Evolutionary conservation across 495 filamentous ascomycete species (phyloP), one percentile per base, ranked within the genome.

Genomic region (Aspergillus ostianus): DNA sequence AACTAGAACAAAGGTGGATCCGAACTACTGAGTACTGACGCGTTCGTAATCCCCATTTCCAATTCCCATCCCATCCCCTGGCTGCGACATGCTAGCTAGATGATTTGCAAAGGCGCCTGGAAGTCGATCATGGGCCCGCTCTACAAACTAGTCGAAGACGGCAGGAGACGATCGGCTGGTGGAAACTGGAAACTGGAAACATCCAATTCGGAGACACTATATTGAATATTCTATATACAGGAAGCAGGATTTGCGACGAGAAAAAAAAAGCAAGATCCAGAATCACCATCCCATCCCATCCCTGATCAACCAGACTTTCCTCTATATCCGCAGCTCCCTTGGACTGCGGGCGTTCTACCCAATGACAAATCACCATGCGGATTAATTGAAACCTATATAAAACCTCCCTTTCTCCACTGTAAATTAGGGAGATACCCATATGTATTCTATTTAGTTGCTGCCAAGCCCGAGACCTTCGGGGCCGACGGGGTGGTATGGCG

Each of bases 401-500:
- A 41, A 8, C 36, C 36, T 15, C 36, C 23, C 23, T 26, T 41
- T 41, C 36, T 10, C 36, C 36, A 41, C 36, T 17, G 12, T 15
- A 5, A 2, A 17, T 32, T 41, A 13, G 20, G 18, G 4, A 27
- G 26, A 4, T 13, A 47, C 21, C 20, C 18, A 17, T 27, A 49
- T 50, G 27, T 12, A 30, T 9, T 54, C 29, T 12, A 49, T 12
- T 26, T 27, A 19, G 57, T 57, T 64, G 73, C 57, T 64, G 73
- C 57, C 61, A 21, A 78, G 47, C 7, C 78, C 78, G 6, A 81
- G 67, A 10, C 75, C 78, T 57, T 77, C 70, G 36, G 68, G 67
- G 44, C 74, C 77, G 51, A 58, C 47, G 60, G 73, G 73, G 65
- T 77, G 72, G 60, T 80, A 81, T 23, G 78, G 78, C 2, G 77